Base-by-base conservation (phyloP, 2,329 filamentous ascomycete species). In the Fusarium napiforme region DNA sequence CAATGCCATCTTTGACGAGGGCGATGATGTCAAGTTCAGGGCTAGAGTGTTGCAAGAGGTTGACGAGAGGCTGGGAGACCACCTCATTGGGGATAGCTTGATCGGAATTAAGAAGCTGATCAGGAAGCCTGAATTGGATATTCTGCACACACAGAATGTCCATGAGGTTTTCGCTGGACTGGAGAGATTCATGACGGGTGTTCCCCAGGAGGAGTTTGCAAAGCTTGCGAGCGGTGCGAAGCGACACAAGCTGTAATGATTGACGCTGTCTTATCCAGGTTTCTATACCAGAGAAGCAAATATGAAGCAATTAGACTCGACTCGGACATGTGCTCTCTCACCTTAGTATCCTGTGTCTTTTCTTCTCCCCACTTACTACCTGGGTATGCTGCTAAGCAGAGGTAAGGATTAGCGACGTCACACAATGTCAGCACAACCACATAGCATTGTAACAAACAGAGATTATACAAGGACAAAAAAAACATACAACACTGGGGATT, bases 221-320 rank as follows among this genome's bases (percentile, higher is more conserved):
- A 95, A 93, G 87, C 85, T 98, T 80, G 94, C 94, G 3, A 90
- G 87, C 71, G 95, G 96, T 18, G 90, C 96, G 87, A 98, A 98
- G 90, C 94, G 92, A 81, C 96, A 99, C 84, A 98, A 98, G 86
- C 84, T 98, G 81, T 97, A 32, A 76, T 26, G n/a, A 49, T 14
- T 23, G 21, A 15, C n/a, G 49, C 19, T 30, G 14, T 18, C 12
- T 8, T 14, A 19, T 36, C 32, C 14, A 30, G 30, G 10, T 30
- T 14, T 32, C 21, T 59, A 59, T 26, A 52, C 49, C n/a, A 36
- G 32, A 52, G 32, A 60, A 39, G 32, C 23, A 7, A 23, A 21
- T 1, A 30, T 8, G 26, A 55, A 14, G 19, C 19, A n/a, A 30
- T 18, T 12, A 30, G 50, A 40, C 14, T 28, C 10, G 11, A 30